Base-by-base conservation (phyloP, 164 flowering plant species). In the Echeveria elegans region DNA sequence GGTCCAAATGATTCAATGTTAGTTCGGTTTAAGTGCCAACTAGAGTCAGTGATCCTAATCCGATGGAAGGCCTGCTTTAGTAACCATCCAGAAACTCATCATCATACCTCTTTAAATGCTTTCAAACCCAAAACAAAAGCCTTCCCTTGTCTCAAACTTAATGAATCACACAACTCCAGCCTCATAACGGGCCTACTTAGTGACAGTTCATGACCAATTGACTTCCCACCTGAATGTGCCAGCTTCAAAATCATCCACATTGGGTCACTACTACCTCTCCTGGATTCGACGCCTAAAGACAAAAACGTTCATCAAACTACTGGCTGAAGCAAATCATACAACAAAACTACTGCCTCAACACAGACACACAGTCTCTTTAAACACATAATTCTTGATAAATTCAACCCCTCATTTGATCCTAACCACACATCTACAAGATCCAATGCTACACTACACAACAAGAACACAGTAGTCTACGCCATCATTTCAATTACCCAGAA, bases 81-180 rank as follows among this genome's bases (percentile, higher is more conserved):
- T 53, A 24, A 53, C 60, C 31, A 53, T 53, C 16, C 24, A 53
- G 31, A 53, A 28, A 53, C 60, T 53, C 60, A 53, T 31, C 60
- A 53, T 53, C 60, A 53, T 53, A 53, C 60, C 60, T 53, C 60
- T 9, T 26, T 30, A n/a, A 50, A 50, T 19, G 24, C 2, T n/a
- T 50, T 21, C 28, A 21, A 50, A 50, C 28, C 10, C 56, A 50
- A 6, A 12, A 28, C 29, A 52, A 8, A 52, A 52, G 58, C 28
- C 58, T 52, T 52, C 52, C 15, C 52, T 18, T 16, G 21, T 47
- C 52, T 47, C 12, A 52, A 52, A 52, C 58, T n/a, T 9, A 6
- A 2, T 9, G 7, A 7, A 52, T 52, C 28, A 52, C 10, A 52
- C 28, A 52, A 21, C 12, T 23, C 23, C 28, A 10, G 11, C 58